Evolutionary conservation across 2,329 filamentous ascomycete species (phyloP).

Genomic region (Ilyonectria mors-panacis): DNA sequence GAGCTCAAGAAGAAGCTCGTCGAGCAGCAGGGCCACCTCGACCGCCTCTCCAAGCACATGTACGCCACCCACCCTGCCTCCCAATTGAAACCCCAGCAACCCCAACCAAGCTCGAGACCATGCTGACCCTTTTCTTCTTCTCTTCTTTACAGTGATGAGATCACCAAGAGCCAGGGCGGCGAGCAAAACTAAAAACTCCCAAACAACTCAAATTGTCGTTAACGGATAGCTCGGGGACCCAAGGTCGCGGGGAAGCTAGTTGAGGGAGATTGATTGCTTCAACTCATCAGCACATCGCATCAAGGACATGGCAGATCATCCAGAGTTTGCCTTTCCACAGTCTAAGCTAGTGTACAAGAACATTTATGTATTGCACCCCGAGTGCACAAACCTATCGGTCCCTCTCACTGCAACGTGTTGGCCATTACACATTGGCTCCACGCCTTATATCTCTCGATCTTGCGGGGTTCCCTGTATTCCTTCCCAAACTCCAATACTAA

Average conservation of each 20-base stretch:
- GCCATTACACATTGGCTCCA: slow-evolving; percentile 1
- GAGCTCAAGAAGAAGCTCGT: slow-evolving; percentile 80
- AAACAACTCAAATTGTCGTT: slow-evolving; percentile 28
- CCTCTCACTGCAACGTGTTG: slow-evolving; percentile 20
- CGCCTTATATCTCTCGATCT: slow-evolving; percentile 25
- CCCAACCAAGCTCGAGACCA: neutral
- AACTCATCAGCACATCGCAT: slow-evolving; percentile 33
- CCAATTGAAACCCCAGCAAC: slow-evolving; percentile 24
- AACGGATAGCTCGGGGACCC: slow-evolving; percentile 38
- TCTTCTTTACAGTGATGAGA: slow-evolving; percentile 73
- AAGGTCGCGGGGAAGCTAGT: slow-evolving; percentile 38
- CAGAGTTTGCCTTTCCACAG: slow-evolving; percentile 44
- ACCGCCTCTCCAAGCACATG: slow-evolving; percentile 91
- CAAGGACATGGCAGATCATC: slow-evolving; percentile 37
- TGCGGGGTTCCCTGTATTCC: slow-evolving; percentile 36
- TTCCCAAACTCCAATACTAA: slow-evolving; percentile 46
- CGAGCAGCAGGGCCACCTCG: slow-evolving; percentile 86
- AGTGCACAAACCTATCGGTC: slow-evolving; percentile 34
- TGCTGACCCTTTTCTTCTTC: slow-evolving; percentile 30
- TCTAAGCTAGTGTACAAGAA: slow-evolving; percentile 59
- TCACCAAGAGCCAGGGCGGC: slow-evolving; percentile 80
- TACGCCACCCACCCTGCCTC: slow-evolving; percentile 60
- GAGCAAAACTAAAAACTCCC: slow-evolving; percentile 67
- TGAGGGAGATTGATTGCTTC: slow-evolving; percentile 36
- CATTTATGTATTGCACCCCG: slow-evolving; percentile 46